Percentiles rank a stretch among this genome's conserved stretches.
These are phyloP conservation scores for Tricladium varicosporioides DNA, from an alignment of 2,329 filamentous ascomycete species.

Conservation along the genomic window DNA sequence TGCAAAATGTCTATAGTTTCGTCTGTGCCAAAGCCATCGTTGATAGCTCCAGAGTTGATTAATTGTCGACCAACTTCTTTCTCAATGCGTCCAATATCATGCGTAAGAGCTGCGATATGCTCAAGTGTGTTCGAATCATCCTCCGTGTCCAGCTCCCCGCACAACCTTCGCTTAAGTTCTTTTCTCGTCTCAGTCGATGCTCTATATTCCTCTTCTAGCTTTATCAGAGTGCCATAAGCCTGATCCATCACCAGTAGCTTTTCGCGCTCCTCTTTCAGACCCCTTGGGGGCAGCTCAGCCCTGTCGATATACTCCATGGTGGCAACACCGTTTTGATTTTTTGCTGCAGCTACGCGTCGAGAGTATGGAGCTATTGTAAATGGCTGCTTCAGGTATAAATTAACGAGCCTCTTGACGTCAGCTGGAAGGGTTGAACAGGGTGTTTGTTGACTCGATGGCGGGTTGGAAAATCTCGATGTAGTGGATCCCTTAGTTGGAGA, in stretches of 20 bases:
- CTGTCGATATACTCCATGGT: constrained; percentile 26
- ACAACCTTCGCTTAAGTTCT: constrained; percentile 19
- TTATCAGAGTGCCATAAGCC: constrained; percentile 17
- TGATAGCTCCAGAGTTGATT: constrained; percentile 28
- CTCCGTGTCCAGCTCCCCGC: constrained; percentile 19
- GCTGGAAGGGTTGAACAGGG: constrained; percentile 18
- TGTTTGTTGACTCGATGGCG: constrained; percentile 21
- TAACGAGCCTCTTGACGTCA: constrained; percentile 30
- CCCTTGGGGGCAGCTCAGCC: constrained; percentile 17
- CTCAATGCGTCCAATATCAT: constrained; percentile 26
- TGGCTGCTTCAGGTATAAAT: constrained; percentile 23
- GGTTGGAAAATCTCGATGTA: constrained; percentile 6
- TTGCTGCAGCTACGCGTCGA: constrained; percentile 17
- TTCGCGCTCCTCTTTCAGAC: constrained; percentile 26
- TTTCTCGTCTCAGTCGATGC: constrained; percentile 22
- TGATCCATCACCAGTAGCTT: constrained; percentile 25
- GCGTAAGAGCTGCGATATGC: constrained; percentile 17
- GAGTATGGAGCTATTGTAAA: constrained; percentile 20
- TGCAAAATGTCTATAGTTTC: background rate
- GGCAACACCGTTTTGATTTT: constrained; percentile 22
- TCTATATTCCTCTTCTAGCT: constrained; percentile 12
- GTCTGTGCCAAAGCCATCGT: constrained; percentile 29
- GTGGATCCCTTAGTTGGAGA: constrained; percentile 22
- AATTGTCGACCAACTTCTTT: constrained; percentile 26
- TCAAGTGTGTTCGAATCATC: constrained; percentile 26